Base-by-base conservation (phyloP, 768 basidiomycete genomes). In the Russula sp. region DNA sequence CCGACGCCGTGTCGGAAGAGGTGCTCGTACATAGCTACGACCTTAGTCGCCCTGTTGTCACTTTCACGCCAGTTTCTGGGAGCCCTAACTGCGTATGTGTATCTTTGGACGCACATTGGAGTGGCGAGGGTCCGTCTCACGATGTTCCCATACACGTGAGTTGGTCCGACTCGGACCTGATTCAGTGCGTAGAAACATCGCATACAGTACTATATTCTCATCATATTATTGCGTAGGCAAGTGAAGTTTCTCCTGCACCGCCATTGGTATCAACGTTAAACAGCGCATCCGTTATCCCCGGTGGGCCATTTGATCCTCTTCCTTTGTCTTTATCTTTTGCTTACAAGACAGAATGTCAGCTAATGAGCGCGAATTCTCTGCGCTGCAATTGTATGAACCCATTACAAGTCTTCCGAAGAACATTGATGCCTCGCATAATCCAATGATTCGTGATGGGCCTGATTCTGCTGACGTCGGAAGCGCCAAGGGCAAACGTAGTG, bases 331-430 rank as follows among this genome's bases (percentile, higher is more conserved):
- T 58, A 42, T 13, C 32, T 51, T 59, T 42, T 26, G 30, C 40
- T 57, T 28, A 61, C 49, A 28, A 34, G 13, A 6, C 16, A 28
- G 14, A 14, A n/a, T 8, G 28, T 42, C 70, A 88, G 86, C 84
- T 6, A 78, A 79, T 0, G 59, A 71, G 3, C 77, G 78, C 10
- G 83, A 85, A 18, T 71, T 87, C 5, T 76, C 81, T 59, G 70
- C 73, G 4, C 76, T 90, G 1, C 84, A 88, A 57, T 74, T 90
- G 2, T 92, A 92, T 69, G 74, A 77, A 2, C 77, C 79, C 56
- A 77, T 90, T 32, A 73, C 76, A 0, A 77, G 80, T 24, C 75
- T 90, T 64, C 88, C 89, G 3, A 90, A 90, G 70, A 78, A 80
- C 62, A 72, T 77, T 22, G 80, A 83, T 38, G 75, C 70, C 5